Base-by-base conservation (phyloP, 257 asterid species). In the Lantana camara region DNA sequence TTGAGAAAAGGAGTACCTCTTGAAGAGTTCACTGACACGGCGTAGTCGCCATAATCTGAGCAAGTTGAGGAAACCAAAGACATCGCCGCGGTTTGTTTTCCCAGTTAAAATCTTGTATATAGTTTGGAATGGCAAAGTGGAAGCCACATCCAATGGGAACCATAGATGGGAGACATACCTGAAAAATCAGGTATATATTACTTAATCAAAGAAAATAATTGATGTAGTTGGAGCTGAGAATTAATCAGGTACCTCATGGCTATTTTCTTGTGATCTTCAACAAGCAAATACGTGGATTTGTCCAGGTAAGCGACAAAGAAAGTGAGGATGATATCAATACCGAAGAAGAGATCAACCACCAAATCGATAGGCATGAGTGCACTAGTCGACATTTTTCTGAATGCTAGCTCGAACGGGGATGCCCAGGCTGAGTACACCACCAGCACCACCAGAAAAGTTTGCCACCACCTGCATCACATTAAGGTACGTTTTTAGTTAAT, bases 371-470 rank as follows among this genome's bases (percentile, higher is more conserved):
- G 95, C 84, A 81, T 16, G 60, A 93, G 95, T 14, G 91, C 78
- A 47, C 86, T 82, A 1, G 83, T 76, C 2, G 90, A 77, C 79
- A 69, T 82, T 64, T 74, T 78, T 9, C 60, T 76, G 76, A 93
- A 93, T 5, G 99, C 97, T 49, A 90, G 80, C 85, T 90, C 95
- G 60, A 93, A 90, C 2, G 97, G 95, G 21, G 96, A 90, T 23
- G 97, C 65, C 97, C 99, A 90, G 45, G 97, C 97, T 1, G 99
- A 93, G 80, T 93, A 93, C 35, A 80, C 89, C 67, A 93, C 99
- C 78, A 93, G 65, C 58, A 78, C 79, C 73, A 88, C 96, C 15
- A 90, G 83, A 76, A 85, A 93, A 40, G 87, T 68, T 68, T 85
- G 95, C 99, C 97, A 93, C 82, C 72, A 74, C 74, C 97, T 90